Base-by-base conservation (phyloP, 2,329 filamentous ascomycete genomes). In the Fusarium sulawesiense region DNA sequence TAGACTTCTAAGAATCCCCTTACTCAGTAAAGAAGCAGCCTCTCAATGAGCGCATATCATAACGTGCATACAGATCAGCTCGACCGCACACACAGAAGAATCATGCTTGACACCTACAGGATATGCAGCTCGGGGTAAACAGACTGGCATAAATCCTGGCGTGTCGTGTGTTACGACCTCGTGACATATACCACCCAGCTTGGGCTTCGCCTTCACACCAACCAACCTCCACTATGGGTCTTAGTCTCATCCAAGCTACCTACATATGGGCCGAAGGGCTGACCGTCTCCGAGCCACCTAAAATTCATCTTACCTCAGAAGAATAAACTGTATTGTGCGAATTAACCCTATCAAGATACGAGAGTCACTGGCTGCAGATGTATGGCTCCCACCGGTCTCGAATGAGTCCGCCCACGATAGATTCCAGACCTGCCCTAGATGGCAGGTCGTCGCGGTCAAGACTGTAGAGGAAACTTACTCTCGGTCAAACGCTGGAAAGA, bases 101-200 rank as follows among this genome's bases (percentile, higher is more conserved):
- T 14, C 49, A 11, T 21, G 32, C 23, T 42, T 25, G n/a, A 41
- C 18, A 21, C 13, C 20, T 27, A 42, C 13, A 34, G 32, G 48
- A n/a, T 14, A 40, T 27, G 48, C 18, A 27, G 32, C 32, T 34
- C 32, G 9, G 32, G 48, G n/a, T 42, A 29, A 51, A 53, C 13
- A 29, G 34, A 20, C 18, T 53, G 23, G 18, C 34, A 34, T 20
- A 18, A 27, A 53, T 21, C n/a, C 49, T 41, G 49, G 34, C 34
- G 49, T 25, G 23, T 29, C 49, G 34, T 53, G 32, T 53, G 23
- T 42, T 42, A 53, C 34, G 32, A 21, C 32, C 49, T 42, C 49
- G 49, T 53, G 49, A 53, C 49, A 53, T 53, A 29, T 51, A 37
- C 34, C 18, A 51, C 32, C 32, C 49, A 42, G 25, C 32, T 42